phyloP scores from a whole-genome alignment of 2,329 filamentous ascomycete species.

The Pezicula carpinea region DNA sequence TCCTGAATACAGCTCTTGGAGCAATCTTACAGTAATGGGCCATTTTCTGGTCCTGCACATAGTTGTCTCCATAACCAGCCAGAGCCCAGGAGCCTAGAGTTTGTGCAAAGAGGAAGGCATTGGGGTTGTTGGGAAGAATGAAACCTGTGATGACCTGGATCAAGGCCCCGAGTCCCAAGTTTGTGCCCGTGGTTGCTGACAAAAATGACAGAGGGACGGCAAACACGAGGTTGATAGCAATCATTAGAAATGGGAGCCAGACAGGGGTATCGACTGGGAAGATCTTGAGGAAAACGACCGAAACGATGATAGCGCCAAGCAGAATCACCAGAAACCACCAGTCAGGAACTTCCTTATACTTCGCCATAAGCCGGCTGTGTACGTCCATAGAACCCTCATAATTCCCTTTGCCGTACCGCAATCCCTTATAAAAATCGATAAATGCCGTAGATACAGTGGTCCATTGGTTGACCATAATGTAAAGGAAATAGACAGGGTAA shows the following conservation, averaged over 20 bases:
- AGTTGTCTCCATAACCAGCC: constrained; percentile 34
- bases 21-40: constrained; percentile 39
- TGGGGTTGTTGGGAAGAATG: constrained; percentile 27
- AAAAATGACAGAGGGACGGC: constrained; percentile 38
- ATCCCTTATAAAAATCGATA: constrained; percentile 28
- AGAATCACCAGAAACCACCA: constrained; percentile 44
- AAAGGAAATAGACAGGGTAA: constrained; percentile 39
- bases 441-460: constrained; percentile 33
- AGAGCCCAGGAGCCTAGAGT: constrained; percentile 32
- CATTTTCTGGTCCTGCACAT: constrained; percentile 33
- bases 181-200: constrained; percentile 40
- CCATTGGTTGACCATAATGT: constrained; percentile 39
- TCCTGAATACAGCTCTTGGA: constrained; percentile 35
- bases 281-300: constrained; percentile 26
- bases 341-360: constrained; percentile 42
- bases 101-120: constrained; percentile 36
- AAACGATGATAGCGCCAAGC: constrained; percentile 28
- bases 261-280: constrained; percentile 12
- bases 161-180: constrained; percentile 36
- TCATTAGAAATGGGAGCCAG: constrained; percentile 19
- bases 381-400: constrained; percentile 39
- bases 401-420: constrained; percentile 35
- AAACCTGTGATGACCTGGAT: constrained; percentile 40
- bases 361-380: constrained; percentile 38
- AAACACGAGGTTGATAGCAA: constrained; percentile 32